Base-by-base conservation (phyloP, 805 yeast genomes). In the Starmera amethionina region DNA sequence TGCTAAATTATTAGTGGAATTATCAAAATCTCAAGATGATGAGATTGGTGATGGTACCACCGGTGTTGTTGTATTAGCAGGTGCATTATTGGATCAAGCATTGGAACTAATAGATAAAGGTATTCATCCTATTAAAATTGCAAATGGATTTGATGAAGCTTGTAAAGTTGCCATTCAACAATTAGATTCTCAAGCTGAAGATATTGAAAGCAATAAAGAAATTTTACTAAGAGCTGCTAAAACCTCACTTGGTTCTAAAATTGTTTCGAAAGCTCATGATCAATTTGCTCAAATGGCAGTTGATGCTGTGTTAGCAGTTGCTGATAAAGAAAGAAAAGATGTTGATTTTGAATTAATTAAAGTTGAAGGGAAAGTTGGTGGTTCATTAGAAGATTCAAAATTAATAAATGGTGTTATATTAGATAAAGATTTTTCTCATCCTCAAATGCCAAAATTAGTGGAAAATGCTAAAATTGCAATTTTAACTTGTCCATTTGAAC, bases 41-140 rank as follows among this genome's bases (percentile, higher is more conserved):
- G 97, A 90, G 65, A 87, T 90, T 59, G 98, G 98, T 42, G 98
- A 90, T 61, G 98, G 98, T 57, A 93, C 99, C 27, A 93, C 99
- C 5, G 97, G 97, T 58, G 99, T 93, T 27, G 97, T 93, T 40
- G 97, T 93, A 3, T 68, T 93, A 39, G 97, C 98, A 1, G 84
- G 96, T 49, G 95, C 97, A 3, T 68, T 93, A 47, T 70, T 93
- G 43, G 97, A 90, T 60, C 96, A 93, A 65, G 97, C 98, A 3
- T 64, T 83, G 42, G 97, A 88, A 58, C 75, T 93, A 47, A 89
- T 93, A 49, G 97, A 93, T 56, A 87, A 85, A 67, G 97, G 97
- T 42, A 89, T 93, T 47, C 99, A 93, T 58, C 98, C 99, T 36
- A 87, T 93, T 50, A 82, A 90, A 57, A 79, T 93, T 50, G 97